Base-by-base conservation (phyloP, 1,139 yeast species). In the Geotrichum aggregatum region DNA sequence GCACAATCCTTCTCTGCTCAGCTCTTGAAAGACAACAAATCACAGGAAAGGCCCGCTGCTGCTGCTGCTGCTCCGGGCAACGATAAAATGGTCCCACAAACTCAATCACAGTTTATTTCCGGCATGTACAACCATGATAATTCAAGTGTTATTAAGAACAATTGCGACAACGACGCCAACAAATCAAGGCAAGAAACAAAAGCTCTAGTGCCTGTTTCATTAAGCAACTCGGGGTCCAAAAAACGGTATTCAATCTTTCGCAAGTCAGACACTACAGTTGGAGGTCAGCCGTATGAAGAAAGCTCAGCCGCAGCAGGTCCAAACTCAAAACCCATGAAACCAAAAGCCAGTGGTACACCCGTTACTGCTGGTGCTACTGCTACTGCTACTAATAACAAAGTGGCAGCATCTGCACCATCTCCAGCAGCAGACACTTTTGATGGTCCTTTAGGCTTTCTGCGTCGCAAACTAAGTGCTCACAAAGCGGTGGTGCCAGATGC, bases 231-330 rank as follows among this genome's bases (percentile, higher is more conserved):
- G 24, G n/a, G 22, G 2, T n/a, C 43, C 1, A 39, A 34, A 26
- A 48, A 48, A 18, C 18, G 47, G 16, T 48, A 42, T 14, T 48
- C 47, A 28, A 14, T 41, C 19, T 48, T 48, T 35, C 21, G 43
- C 33, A 48, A 34, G 16, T 34, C 44, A 3, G 47, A 21, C 2
- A 7, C 8, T n/a, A 38, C 28, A 3, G 22, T 48, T 11, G 47
- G 47, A 3, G 44, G 49, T 6, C 36, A 18, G 26, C 47, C 47
- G 16, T 48, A 48, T 26, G 45, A 47, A 16, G 45, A 47, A n/a
- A 16, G 31, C 14, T 21, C 45, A 16, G 28, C 42, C 6, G 18
- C 30, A 31, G n/a, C 18, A 5, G 26, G 30, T 21, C 16, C 16
- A 3, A 33, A 33, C 6, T 7, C 36, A n/a, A 33, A 33, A 33